A percentile compares a stretch with the other conserved stretches of the same genome.
Evolutionary conservation across 208 protist species (phyloP).

Genomic region (Acanthamoeba healyi): DNA sequence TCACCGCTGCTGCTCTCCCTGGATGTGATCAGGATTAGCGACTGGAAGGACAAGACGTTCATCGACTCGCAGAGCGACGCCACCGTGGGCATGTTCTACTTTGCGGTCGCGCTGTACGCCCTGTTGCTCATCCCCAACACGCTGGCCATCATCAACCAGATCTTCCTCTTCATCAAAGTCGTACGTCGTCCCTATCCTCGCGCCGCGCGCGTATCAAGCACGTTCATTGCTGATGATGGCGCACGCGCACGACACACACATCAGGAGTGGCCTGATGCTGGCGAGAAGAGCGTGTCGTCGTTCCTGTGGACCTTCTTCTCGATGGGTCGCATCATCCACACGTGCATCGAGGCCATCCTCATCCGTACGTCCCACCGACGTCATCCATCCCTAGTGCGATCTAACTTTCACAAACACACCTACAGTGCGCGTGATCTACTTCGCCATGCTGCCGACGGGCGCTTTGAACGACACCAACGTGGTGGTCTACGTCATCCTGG

Average conservation of each 20-base stretch:
- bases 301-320: constrained; percentile 15
- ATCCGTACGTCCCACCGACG: constrained; percentile 9
- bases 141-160: constrained; percentile 61
- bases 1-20: too few relatives aligned
- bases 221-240: too few relatives aligned
- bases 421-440: constrained; percentile 45
- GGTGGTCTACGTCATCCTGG: constrained; percentile 49
- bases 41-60: neutral
- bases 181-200: neutral
- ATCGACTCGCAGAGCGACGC: neutral
- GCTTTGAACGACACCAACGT: constrained; percentile 35
- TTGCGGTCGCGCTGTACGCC: constrained; percentile 8
- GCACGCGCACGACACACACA: too few relatives aligned
- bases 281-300: neutral
- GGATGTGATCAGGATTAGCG: neutral
- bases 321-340: constrained; percentile 54
- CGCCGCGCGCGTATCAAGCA: too few relatives aligned
- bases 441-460: constrained; percentile 38
- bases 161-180: constrained; percentile 9
- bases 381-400: too few relatives aligned
- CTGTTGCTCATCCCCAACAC: constrained; percentile 24
- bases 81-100: constrained; percentile 46
- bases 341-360: constrained; percentile 29
- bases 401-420: neutral
- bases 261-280: neutral